Evolutionary conservation across 192 early-diverging fungal species (phyloP).

Genomic region (Pecoramyces ruminantium): DNA sequence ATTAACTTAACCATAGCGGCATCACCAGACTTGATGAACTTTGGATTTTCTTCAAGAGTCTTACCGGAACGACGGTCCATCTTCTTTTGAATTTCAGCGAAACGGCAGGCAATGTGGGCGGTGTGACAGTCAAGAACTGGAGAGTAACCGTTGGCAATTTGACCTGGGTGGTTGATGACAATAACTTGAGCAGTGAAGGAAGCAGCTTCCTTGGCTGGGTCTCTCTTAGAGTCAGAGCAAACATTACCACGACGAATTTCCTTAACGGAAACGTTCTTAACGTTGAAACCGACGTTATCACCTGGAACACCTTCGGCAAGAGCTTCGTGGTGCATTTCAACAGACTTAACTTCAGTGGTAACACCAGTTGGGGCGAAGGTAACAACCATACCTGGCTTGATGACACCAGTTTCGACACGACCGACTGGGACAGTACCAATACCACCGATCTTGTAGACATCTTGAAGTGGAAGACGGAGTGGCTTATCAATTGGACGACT

Average conservation of each 20-base stretch:
- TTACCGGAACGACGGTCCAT: slow-evolving; percentile 91
- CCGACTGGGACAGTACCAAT: slow-evolving; percentile 93
- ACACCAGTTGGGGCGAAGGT: slow-evolving; percentile 75
- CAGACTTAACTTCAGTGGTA: slow-evolving; percentile 89
- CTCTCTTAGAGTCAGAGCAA: slow-evolving; percentile 92
- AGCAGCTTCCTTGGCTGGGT: slow-evolving; percentile 80
- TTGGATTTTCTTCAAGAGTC: slow-evolving; percentile 79
- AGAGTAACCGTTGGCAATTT: slow-evolving; percentile 84
- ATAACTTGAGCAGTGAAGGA: slow-evolving; percentile 91
- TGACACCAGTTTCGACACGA: slow-evolving; percentile 89
- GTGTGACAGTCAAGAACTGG: slow-evolving; percentile 93
- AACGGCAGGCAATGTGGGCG: slow-evolving; percentile 93
- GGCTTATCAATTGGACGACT: slow-evolving; percentile 78
- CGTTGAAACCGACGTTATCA: slow-evolving; percentile 98
- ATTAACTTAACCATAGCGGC: slow-evolving; percentile 88
- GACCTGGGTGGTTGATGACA: slow-evolving; percentile 91
- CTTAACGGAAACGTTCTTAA: slow-evolving; percentile 96
- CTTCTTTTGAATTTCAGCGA: slow-evolving; percentile 80
- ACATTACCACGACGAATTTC: slow-evolving; percentile 93
- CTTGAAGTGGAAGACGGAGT: slow-evolving; percentile 91
- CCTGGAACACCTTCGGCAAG: slow-evolving; percentile 75
- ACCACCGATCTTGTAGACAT: slow-evolving; percentile 98
- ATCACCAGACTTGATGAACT: slow-evolving; percentile 91
- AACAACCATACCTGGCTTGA: slow-evolving; percentile 78
- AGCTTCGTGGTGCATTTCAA: slow-evolving; percentile 96